Conservation (phyloP, 2,329 filamentous ascomycete species). For the Hysterium pulicare region DNA sequence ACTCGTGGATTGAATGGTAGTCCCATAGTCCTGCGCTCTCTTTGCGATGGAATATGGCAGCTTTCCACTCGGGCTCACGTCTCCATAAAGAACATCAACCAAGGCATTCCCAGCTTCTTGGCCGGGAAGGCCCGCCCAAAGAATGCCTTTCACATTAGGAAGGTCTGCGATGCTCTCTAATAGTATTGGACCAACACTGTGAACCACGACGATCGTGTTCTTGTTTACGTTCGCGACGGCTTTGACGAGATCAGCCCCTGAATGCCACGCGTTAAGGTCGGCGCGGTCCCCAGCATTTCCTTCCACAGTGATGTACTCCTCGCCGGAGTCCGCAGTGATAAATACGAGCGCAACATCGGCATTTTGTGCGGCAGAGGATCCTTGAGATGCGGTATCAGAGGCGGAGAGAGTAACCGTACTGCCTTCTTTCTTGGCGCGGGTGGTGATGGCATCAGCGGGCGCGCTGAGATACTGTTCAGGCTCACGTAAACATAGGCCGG, state of each 20-base stretch:
- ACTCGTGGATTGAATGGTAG: constrained; percentile 2
- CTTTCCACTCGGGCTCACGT: constrained; percentile 44
- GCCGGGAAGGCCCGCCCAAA: constrained; percentile 24
- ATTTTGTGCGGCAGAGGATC: constrained; percentile 22
- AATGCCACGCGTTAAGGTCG: constrained; percentile 40
- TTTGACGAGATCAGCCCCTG: constrained; percentile 20
- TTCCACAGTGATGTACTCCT: constrained; percentile 42
- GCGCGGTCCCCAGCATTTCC: constrained; percentile 40
- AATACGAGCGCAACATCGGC: constrained; percentile 38
- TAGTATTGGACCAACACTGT: constrained; percentile 16
- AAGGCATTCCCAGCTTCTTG: constrained; percentile 41
- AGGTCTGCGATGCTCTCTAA: constrained; percentile 13
- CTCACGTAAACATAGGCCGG: background rate
- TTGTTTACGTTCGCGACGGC: constrained; percentile 12
- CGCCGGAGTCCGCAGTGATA: constrained; percentile 42
- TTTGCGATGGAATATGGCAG: constrained; percentile 46
- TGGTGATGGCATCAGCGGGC: constrained; percentile 32
- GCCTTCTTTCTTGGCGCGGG: constrained; percentile 19
- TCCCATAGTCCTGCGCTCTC: constrained; percentile 9
- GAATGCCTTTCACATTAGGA: constrained; percentile 18
- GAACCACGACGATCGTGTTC: constrained; percentile 17
- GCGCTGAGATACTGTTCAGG: constrained; percentile 34
- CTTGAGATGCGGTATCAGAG: constrained; percentile 21
- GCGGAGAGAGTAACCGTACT: constrained; percentile 27
- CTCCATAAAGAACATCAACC: constrained; percentile 39